These are phyloP conservation scores for Climacium dendroides DNA, from an alignment of 225 moss, liverwort and hornwort species.

Conservation along the genomic window DNA sequence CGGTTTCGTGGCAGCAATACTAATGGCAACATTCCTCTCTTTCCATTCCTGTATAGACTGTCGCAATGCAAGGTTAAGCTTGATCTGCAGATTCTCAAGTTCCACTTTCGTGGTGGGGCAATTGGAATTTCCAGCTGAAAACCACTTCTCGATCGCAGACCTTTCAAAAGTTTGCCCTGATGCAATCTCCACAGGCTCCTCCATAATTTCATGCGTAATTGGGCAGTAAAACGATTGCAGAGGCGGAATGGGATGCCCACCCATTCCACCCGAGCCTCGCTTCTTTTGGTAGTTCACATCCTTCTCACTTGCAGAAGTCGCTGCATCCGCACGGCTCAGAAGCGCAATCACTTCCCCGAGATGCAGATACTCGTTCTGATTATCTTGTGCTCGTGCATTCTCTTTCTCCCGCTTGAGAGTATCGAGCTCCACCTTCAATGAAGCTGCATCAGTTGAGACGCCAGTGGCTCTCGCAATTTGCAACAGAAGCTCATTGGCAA, in stretches of 20 bases:
- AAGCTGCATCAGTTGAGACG: constrained; percentile 35
- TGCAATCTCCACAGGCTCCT: constrained; percentile 84
- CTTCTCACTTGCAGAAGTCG: constrained; percentile 68
- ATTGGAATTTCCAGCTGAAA: constrained; percentile 54
- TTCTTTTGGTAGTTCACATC: constrained; percentile 52
- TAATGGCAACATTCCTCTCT: constrained; percentile 57
- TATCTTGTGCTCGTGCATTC: constrained; percentile 35
- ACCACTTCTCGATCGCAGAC: constrained; percentile 77
- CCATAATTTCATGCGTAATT: constrained; percentile 87
- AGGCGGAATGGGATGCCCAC: constrained; percentile 50
- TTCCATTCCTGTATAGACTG: constrained; percentile 93
- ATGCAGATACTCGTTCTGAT: constrained; percentile 57
- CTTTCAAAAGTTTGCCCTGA: constrained; percentile 86
- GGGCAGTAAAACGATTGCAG: constrained; percentile 88
- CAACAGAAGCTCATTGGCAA: constrained; percentile 58
- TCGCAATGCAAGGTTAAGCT: constrained; percentile 63
- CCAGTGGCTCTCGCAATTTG: constrained; percentile 65
- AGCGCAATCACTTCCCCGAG: constrained; percentile 74
- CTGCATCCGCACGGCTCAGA: constrained; percentile 72
- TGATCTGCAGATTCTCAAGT: constrained; percentile 59
- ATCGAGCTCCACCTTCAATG: constrained; percentile 58
- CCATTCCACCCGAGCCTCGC: constrained; percentile 41
- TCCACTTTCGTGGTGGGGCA: constrained; percentile 85
- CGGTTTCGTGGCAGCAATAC: constrained; percentile 52
- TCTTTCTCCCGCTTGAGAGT: constrained; percentile 67